These are phyloP conservation scores for Botrytis hyacinthi DNA, from an alignment of 2,329 filamentous ascomycete genomes.

Conservation along the genomic window DNA sequence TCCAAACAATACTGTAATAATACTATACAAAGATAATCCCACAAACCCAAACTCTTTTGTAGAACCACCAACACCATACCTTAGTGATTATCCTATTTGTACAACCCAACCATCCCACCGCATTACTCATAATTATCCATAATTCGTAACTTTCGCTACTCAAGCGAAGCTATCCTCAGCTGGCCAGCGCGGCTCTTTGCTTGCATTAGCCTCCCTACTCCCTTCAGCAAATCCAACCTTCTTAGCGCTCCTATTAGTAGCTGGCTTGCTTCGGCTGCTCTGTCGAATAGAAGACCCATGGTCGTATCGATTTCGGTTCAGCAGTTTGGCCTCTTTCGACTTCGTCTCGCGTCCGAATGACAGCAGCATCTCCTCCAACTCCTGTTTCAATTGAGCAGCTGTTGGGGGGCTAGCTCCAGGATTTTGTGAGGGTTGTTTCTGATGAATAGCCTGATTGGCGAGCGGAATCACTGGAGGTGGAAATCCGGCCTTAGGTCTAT, in stretches of 20 bases:
- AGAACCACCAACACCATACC: slow-evolving; percentile 16
- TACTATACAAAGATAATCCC: slow-evolving; percentile 20
- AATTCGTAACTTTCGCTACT: slow-evolving; percentile 18
- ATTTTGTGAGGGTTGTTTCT: neutral
- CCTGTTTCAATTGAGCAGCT: slow-evolving; percentile 6
- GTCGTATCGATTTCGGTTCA: neutral
- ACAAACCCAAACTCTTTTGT: slow-evolving; percentile 12
- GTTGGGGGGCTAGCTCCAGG: neutral
- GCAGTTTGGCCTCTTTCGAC: neutral
- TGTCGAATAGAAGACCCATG: neutral
- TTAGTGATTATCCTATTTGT: slow-evolving; percentile 23
- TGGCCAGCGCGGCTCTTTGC: slow-evolving; percentile 28
- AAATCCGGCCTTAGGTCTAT: neutral
- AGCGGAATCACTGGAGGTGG: neutral
- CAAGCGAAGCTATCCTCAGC: slow-evolving; percentile 39
- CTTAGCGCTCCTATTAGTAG: neutral
- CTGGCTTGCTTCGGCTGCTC: neutral
- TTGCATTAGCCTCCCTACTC: neutral
- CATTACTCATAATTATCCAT: slow-evolving; percentile 25
- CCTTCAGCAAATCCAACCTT: slow-evolving; percentile 9
- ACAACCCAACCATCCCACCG: slow-evolving; percentile 24
- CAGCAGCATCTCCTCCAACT: slow-evolving; percentile 10
- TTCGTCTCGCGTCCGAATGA: slow-evolving; percentile 10
- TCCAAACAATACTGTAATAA: slow-evolving; percentile 18
- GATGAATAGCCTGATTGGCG: neutral